These are phyloP conservation scores for Guyanaporus albipodus DNA, from an alignment of 768 basidiomycete genomes.

Conservation along the genomic window DNA sequence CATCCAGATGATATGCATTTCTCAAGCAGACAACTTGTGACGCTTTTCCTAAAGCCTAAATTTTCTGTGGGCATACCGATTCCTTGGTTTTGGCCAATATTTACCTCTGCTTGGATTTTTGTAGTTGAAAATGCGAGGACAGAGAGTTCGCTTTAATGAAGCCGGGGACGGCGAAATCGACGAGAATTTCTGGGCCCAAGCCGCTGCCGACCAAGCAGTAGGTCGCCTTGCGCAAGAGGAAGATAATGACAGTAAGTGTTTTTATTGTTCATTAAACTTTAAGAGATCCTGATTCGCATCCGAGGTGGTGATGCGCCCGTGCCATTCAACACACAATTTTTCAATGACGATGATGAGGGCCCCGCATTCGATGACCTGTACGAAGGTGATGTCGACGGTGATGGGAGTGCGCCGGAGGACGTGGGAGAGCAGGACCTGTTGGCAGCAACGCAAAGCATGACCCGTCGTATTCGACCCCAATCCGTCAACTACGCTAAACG, in stretches of 20 bases:
- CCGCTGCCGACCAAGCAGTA: conserved; percentile 79
- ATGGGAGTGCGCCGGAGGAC: conserved; percentile 46
- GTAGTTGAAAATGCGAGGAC: conserved; percentile 88
- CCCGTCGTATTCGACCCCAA: conserved; percentile 79
- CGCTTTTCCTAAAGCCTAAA: conserved; percentile 93
- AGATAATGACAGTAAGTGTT: conserved; percentile 57
- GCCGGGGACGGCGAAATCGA: conserved; percentile 85
- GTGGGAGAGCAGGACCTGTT: conserved; percentile 84
- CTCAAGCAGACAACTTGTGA: conserved; percentile 82
- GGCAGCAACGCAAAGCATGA: conserved; percentile 71
- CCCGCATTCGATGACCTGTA: conserved; percentile 61
- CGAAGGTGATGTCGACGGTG: conserved; percentile 46
- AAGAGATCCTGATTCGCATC: conserved; percentile 11
- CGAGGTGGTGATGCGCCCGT: conserved; percentile 46
- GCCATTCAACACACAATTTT: conserved; percentile 96
- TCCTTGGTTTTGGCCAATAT: background rate
- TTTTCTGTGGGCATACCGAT: conserved; percentile 62
- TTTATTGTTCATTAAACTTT: background rate
- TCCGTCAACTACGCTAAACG: conserved; percentile 91
- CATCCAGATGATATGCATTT: conserved; percentile 99
- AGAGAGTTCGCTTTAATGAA: conserved; percentile 50
- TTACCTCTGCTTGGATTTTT: conserved; percentile 1
- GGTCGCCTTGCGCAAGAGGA: conserved; percentile 50
- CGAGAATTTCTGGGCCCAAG: conserved; percentile 96
- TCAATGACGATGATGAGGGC: conserved; percentile 89